Evolutionary conservation across 805 yeast species (phyloP), one percentile per base, ranked within the genome.

Genomic region (Maudiozyma bulderi): DNA sequence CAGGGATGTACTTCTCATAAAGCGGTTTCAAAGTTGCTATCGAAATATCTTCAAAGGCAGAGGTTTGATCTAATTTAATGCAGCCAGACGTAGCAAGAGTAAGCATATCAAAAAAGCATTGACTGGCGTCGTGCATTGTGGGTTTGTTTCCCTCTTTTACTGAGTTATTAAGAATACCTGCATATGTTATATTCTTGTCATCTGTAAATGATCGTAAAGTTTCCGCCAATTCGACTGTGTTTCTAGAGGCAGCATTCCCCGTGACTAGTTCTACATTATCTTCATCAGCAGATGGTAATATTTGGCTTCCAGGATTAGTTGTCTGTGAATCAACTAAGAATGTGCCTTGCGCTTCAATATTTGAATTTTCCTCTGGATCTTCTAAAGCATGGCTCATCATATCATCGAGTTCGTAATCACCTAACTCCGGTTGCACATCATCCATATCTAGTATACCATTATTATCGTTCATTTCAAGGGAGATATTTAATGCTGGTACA

Each of bases 1-100:
- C 50, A 34, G 48, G 39, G 7, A 62, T 51, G 49, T 60, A 66
- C 41, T 59, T 62, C 44, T 57, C 62, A 52, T 61, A 69, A 41
- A 73, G 53, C 7, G 66, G 60, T 45, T 74, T 73, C 56, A 72
- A 77, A 9, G 78, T 69, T 20, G 65, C 61, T 34, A 86, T 73
- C n/a, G 54, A 56, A 49, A 87, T 81, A 39, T 75, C 78, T 3
- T 82, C 83, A 54, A 81, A 86, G 20, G 83, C 57, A 40, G 69
- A 69, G 6, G 73, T 71, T 67, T 87, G 95, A 38, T 77, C 66
- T 40, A 88, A 65, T 10, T 71, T 69, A 43, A 89, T 69, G 47
- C 90, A 82, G 56, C 84, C 89, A 43, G 80, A 73, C 5, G 93
- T 83, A 1, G 95, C 95, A 50, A 89, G 71, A 3, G 88, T 91